These are phyloP conservation scores for Gossypium lobatum DNA, from an alignment of 441 rosid genomes.

Conservation along the genomic window DNA sequence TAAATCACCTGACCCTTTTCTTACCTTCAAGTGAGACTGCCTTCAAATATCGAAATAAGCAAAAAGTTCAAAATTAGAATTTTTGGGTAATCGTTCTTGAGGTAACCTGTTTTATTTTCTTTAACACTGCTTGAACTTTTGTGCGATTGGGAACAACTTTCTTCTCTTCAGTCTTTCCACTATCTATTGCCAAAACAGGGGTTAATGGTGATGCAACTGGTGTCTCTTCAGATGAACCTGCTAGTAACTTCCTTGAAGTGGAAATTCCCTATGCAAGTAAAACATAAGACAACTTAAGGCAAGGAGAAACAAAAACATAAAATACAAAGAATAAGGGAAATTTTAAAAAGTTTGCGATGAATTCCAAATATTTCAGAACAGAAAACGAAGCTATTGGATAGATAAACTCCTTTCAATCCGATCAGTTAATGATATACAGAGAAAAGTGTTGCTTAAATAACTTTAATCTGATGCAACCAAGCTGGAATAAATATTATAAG, in stretches of 20 bases:
- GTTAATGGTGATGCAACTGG: slow-evolving; percentile 69
- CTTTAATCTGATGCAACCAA: slow-evolving; percentile 1
- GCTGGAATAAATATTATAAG: background rate
- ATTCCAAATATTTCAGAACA: background rate
- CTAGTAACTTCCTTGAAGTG: slow-evolving; percentile 52
- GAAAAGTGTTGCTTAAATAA: background rate
- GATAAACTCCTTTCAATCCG: background rate
- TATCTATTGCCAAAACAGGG: slow-evolving; percentile 41
- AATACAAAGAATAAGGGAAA: background rate
- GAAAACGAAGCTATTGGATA: background rate
- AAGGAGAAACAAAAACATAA: background rate
- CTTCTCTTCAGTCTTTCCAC: slow-evolving; percentile 60
- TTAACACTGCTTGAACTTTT: slow-evolving; percentile 74
- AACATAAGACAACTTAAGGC: slow-evolving; percentile 1
- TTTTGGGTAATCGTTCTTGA: background rate
- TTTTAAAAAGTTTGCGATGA: background rate
- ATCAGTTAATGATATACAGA: background rate
- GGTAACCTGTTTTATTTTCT: slow-evolving; percentile 73
- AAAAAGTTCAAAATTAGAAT: background rate
- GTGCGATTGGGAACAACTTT: slow-evolving; percentile 51
- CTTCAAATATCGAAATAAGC: background rate
- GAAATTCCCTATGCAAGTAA: slow-evolving; percentile 53
- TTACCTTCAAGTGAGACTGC: background rate
- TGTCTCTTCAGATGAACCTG: slow-evolving; percentile 38
- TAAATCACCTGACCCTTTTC: background rate